These are phyloP conservation scores for Plantago elongata DNA, from an alignment of 257 asterid genomes.

Conservation along the genomic window DNA sequence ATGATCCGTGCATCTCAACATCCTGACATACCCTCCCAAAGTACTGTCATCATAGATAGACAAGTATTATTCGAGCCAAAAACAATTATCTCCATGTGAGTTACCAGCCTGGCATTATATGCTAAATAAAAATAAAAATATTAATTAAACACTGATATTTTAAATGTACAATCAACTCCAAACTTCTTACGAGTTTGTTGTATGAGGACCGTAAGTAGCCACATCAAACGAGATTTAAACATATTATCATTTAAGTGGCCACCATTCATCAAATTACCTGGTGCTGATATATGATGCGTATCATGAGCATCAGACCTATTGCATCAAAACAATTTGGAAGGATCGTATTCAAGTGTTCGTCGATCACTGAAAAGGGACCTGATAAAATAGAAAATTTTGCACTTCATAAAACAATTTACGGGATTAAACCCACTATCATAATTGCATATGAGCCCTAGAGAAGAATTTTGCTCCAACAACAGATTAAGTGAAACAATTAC, in stretches of 20 bases:
- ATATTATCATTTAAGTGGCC: background rate
- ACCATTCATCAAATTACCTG: slow-evolving; percentile 53
- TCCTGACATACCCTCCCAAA: too few relatives aligned
- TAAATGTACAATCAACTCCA: background rate
- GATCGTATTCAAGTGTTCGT: slow-evolving; percentile 75
- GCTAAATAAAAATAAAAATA: background rate
- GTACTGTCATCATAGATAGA: too few relatives aligned
- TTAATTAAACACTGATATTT: background rate
- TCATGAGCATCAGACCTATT: slow-evolving; percentile 97
- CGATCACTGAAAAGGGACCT: slow-evolving; percentile 91
- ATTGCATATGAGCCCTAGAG: slow-evolving; percentile 12
- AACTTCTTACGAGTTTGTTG: background rate
- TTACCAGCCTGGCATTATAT: slow-evolving; percentile 4
- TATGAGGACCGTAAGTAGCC: background rate
- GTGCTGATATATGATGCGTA: slow-evolving; percentile 94
- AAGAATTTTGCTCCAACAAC: slow-evolving; percentile 8
- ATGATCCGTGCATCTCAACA: too few relatives aligned
- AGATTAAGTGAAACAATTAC: background rate
- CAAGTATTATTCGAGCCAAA: too few relatives aligned
- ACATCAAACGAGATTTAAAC: slow-evolving; percentile 11
- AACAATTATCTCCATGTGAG: too few relatives aligned
- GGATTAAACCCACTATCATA: slow-evolving; percentile 1
- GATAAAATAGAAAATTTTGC: slow-evolving; percentile 31
- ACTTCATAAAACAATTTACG: slow-evolving; percentile 21
- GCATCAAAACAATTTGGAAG: slow-evolving; percentile 95